These are phyloP conservation scores for Gentiana dahurica DNA, from an alignment of 257 asterid species.

Conservation along the genomic window DNA sequence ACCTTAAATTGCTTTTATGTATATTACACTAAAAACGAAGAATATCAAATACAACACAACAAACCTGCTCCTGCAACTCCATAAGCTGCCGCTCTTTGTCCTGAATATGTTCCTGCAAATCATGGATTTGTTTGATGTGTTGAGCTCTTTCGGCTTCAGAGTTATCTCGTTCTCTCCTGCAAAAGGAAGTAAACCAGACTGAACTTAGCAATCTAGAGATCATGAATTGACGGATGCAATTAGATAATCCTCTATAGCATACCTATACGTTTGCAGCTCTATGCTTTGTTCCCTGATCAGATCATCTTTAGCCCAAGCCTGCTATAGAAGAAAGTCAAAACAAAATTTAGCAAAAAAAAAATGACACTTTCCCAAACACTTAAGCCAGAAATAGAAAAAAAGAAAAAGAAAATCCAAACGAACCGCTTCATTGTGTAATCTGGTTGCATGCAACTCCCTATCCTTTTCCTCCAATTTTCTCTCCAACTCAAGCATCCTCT, in stretches of 20 bases:
- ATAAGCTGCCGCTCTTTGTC: constrained; percentile 62
- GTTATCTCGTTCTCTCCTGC: constrained; percentile 78
- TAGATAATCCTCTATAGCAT: background rate
- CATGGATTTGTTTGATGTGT: constrained; percentile 71
- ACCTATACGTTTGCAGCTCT: constrained; percentile 70
- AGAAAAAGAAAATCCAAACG: constrained; percentile 16
- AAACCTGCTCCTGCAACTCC: constrained; percentile 86
- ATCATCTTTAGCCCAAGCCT: constrained; percentile 91
- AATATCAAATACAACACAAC: background rate
- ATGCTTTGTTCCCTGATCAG: constrained; percentile 65
- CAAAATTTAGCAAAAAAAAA: constrained; percentile 5
- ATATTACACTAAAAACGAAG: background rate
- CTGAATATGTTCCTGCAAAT: constrained; percentile 77
- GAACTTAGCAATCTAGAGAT: no score
- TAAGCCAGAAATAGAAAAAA: background rate
- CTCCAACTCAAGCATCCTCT: constrained; percentile 49
- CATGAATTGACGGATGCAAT: no score
- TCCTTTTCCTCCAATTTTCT: constrained; percentile 58
- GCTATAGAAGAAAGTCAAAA: constrained; percentile 15
- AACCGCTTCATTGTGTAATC: constrained; percentile 71
- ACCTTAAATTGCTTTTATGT: background rate
- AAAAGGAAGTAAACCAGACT: background rate
- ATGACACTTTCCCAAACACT: background rate
- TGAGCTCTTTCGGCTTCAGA: constrained; percentile 75
- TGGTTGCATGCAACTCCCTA: constrained; percentile 54